Evolutionary conservation across 1,284 basidiomycete species (phyloP).

Genomic region (Ceratobasidium sp.): DNA sequence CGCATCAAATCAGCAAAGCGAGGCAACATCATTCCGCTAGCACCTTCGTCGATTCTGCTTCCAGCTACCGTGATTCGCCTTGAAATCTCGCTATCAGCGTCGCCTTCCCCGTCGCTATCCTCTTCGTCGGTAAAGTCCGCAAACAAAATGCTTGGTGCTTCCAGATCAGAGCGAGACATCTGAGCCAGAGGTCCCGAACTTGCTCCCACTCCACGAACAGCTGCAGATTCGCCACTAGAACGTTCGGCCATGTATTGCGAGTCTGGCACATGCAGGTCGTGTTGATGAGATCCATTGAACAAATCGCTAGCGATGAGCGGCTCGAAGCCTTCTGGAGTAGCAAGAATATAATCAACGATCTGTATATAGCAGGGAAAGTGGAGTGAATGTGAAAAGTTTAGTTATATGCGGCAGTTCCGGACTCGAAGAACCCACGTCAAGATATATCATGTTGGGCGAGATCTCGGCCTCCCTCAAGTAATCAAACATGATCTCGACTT

Average conservation of each 20-base stretch:
- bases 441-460: slow-evolving; percentile 38
- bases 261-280: slow-evolving; percentile 26
- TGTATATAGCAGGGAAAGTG: slow-evolving; percentile 1
- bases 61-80: slow-evolving; percentile 7
- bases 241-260: slow-evolving; percentile 24
- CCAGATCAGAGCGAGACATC: not conserved
- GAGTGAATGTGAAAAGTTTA: not conserved
- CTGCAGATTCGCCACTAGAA: not conserved
- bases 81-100: slow-evolving; percentile 19
- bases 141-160: slow-evolving; percentile 31
- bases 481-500: slow-evolving; percentile 50
- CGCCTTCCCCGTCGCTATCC: slow-evolving; percentile 34
- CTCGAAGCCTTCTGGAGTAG: slow-evolving; percentile 45
- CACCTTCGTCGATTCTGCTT: not conserved
- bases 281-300: slow-evolving; percentile 30
- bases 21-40: slow-evolving; percentile 24
- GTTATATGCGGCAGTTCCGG: slow-evolving; percentile 14
- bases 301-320: slow-evolving; percentile 44
- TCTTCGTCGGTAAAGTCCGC: slow-evolving; percentile 41
- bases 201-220: not conserved
- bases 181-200: not conserved
- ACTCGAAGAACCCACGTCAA: slow-evolving; percentile 18
- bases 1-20: slow-evolving; percentile 39
- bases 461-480: slow-evolving; percentile 49
- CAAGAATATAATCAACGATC: slow-evolving; percentile 48